phyloP scores from a whole-genome alignment of 495 filamentous ascomycete species.

The Penicillium lividum region DNA sequence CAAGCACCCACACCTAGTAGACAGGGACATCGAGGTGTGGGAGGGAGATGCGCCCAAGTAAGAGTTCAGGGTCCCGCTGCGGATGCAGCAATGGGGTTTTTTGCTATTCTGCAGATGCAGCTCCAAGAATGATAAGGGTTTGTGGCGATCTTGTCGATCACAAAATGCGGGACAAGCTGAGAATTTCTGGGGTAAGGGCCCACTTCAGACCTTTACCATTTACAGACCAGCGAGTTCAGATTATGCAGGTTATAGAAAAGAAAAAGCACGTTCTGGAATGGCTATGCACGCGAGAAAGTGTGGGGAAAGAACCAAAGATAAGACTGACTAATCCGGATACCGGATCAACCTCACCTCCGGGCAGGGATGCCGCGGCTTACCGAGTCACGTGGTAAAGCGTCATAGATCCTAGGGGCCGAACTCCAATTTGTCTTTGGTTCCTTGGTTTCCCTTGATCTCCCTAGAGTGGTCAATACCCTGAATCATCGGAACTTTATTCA shows the following conservation, averaged over 20 bases:
- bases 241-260: neutral
- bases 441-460: neutral
- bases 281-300: slow-evolving; percentile 16
- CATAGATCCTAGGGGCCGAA: slow-evolving; percentile 6
- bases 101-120: slow-evolving; percentile 8
- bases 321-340: slow-evolving; percentile 26
- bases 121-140: slow-evolving; percentile 9
- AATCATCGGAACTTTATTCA: neutral
- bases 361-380: slow-evolving; percentile 21
- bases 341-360: slow-evolving; percentile 17
- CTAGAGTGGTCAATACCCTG: neutral
- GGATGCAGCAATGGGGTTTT: slow-evolving; percentile 17
- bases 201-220: slow-evolving; percentile 11
- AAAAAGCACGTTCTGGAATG: slow-evolving; percentile 8
- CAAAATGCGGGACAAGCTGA: neutral
- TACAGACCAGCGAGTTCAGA: neutral
- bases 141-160: slow-evolving; percentile 14
- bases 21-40: slow-evolving; percentile 47
- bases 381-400: slow-evolving; percentile 17
- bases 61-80: slow-evolving; percentile 17
- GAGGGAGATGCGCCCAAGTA: slow-evolving; percentile 30
- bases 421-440: slow-evolving; percentile 2
- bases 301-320: slow-evolving; percentile 24
- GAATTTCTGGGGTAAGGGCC: slow-evolving; percentile 8
- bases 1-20: slow-evolving; percentile 42